These are phyloP conservation scores for Soucietia sequanensis DNA, from an alignment of 805 yeast genomes.

Conservation along the genomic window DNA sequence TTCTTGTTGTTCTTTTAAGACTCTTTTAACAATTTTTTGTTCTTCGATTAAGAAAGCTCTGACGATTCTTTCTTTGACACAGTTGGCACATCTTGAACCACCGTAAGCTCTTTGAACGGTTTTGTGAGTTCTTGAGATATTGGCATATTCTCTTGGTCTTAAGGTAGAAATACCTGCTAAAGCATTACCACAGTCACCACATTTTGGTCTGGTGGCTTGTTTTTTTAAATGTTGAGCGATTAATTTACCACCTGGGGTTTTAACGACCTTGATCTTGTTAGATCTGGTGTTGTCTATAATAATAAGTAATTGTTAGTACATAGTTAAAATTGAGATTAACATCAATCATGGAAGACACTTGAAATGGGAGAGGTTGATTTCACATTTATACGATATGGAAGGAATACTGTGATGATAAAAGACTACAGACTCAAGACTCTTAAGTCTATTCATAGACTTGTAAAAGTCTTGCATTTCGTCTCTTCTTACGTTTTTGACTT, in stretches of 20 bases:
- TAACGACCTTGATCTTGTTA: conserved; percentile 98
- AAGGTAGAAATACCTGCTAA: conserved; percentile 88
- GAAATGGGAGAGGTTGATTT: background rate
- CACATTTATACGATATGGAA: background rate
- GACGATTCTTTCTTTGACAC: conserved; percentile 98
- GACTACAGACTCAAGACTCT: background rate
- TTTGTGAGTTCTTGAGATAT: conserved; percentile 93
- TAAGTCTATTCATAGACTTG: background rate
- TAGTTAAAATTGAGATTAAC: background rate
- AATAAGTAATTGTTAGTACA: conserved; percentile 13
- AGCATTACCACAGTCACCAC: conserved; percentile 84
- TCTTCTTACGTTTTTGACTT: background rate
- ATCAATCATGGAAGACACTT: background rate
- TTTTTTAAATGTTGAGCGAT: conserved; percentile 97
- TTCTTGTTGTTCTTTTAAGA: conserved; percentile 92
- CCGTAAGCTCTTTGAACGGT: conserved; percentile 99
- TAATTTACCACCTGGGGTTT: conserved; percentile 99
- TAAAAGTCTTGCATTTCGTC: background rate
- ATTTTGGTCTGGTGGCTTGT: conserved; percentile 80
- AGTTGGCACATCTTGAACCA: conserved; percentile 97
- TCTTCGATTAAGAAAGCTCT: conserved; percentile 99
- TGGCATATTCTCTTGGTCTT: conserved; percentile 98
- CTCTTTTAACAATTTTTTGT: conserved; percentile 99
- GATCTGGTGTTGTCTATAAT: conserved; percentile 95
- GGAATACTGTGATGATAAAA: background rate